These are phyloP conservation scores for Trametes hirsuta DNA, from an alignment of 1,284 basidiomycete genomes.

Conservation along the genomic window DNA sequence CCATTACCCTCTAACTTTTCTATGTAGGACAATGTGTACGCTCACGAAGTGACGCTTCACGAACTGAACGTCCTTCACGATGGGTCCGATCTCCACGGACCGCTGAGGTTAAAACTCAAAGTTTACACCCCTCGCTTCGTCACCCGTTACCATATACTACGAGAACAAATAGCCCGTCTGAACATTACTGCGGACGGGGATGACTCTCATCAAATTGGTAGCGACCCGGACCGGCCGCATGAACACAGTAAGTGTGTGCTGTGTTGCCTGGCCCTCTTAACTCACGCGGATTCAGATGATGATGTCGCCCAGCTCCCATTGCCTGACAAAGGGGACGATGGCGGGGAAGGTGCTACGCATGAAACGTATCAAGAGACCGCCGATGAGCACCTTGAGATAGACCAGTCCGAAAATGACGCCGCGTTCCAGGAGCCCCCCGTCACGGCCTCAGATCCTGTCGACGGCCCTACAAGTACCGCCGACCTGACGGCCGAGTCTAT, in stretches of 20 bases:
- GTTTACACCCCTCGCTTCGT: slow-evolving; percentile 63
- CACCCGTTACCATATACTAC: slow-evolving; percentile 62
- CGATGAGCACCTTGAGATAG: no score
- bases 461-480: no score
- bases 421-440: no score
- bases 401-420: no score
- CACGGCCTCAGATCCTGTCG: no score
- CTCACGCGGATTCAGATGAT: background rate
- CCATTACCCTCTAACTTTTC: background rate
- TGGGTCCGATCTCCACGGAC: slow-evolving; percentile 61
- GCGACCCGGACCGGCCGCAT: background rate
- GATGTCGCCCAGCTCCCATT: background rate
- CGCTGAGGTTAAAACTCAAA: slow-evolving; percentile 63
- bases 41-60: slow-evolving; percentile 71
- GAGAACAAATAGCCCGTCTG: slow-evolving; percentile 57
- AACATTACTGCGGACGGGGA: slow-evolving; percentile 37
- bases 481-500: no score
- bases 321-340: background rate
- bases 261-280: no score
- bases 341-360: background rate
- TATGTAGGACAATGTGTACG: slow-evolving; percentile 72
- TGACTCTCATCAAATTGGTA: slow-evolving; percentile 13
- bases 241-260: slow-evolving; percentile 3
- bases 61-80: slow-evolving; percentile 75
- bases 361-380: no score